Conservation (phyloP, 495 filamentous ascomycete genomes). For the Polyplosphaeria fusca region DNA sequence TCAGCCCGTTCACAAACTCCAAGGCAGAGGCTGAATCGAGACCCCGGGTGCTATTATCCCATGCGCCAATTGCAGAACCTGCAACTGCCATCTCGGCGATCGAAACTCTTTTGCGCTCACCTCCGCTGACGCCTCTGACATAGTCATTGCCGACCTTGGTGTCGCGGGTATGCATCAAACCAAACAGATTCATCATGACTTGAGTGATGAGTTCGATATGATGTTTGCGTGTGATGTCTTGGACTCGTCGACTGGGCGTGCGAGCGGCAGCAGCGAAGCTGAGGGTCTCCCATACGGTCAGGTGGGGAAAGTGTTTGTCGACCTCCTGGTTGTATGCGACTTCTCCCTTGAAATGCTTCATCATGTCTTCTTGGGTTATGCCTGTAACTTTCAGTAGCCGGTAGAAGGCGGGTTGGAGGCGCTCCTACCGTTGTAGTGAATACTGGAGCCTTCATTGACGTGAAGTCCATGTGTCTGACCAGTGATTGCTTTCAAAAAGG, state of each 20-base stretch:
- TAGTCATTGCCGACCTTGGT: constrained; percentile 44
- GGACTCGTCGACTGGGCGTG: constrained; percentile 41
- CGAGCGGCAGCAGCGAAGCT: constrained; percentile 38
- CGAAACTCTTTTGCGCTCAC: constrained; percentile 41
- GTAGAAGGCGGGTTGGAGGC: no score
- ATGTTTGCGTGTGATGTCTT: constrained; percentile 18
- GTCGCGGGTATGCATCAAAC: constrained; percentile 40
- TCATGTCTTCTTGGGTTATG: constrained; percentile 22
- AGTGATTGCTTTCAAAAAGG: constrained; percentile 34
- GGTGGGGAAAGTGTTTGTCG: constrained; percentile 41
- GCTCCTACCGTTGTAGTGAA: constrained; percentile 29
- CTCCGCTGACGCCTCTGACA: constrained; percentile 40
- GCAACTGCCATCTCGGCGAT: constrained; percentile 42
- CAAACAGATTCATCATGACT: constrained; percentile 41
- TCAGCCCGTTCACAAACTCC: constrained; percentile 39
- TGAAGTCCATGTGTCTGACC: constrained; percentile 23
- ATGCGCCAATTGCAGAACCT: constrained; percentile 40
- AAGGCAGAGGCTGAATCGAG: constrained; percentile 38
- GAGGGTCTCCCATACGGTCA: constrained; percentile 40
- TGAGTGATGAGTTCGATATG: constrained; percentile 34
- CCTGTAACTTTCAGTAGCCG: no score
- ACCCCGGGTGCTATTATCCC: constrained; percentile 44
- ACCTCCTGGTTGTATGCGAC: constrained; percentile 35
- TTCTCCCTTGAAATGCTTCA: constrained; percentile 41
- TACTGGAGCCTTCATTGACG: constrained; percentile 5